These are phyloP conservation scores for Leccinum longicurvipes DNA, from an alignment of 768 basidiomycete genomes.

Conservation along the genomic window DNA sequence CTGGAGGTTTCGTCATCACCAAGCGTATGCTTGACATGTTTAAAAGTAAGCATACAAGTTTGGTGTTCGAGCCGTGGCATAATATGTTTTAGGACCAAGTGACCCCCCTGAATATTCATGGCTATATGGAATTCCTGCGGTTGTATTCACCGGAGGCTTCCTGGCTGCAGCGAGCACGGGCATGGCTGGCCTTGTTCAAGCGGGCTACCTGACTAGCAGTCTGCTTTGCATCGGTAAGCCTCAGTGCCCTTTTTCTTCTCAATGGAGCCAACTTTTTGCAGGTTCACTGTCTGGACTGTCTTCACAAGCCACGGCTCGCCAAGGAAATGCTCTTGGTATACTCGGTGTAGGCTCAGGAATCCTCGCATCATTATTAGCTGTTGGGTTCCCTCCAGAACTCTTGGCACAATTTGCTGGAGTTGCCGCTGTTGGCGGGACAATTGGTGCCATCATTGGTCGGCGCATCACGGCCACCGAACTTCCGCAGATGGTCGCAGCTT, in stretches of 20 bases:
- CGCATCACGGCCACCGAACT: conserved; percentile 86
- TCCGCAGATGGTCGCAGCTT: conserved; percentile 77
- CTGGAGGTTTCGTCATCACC: conserved; percentile 85
- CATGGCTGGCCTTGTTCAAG: conserved; percentile 82
- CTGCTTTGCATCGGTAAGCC: conserved; percentile 75
- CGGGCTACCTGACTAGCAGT: conserved; percentile 82
- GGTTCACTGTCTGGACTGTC: conserved; percentile 77
- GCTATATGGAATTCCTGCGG: conserved; percentile 76
- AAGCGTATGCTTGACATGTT: conserved; percentile 95
- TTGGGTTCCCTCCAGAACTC: conserved; percentile 74
- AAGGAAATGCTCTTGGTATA: conserved; percentile 87
- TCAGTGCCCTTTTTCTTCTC: not conserved
- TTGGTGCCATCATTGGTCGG: conserved; percentile 73
- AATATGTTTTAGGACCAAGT: conserved; percentile 52
- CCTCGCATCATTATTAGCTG: conserved; percentile 74
- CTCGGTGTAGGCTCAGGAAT: conserved; percentile 82
- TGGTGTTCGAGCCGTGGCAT: not conserved
- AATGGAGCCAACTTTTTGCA: conserved; percentile 23
- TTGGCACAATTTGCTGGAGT: conserved; percentile 77
- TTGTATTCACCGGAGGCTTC: conserved; percentile 81
- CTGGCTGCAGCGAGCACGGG: conserved; percentile 80
- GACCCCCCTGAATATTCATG: conserved; percentile 89
- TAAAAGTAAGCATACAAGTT: conserved; percentile 51
- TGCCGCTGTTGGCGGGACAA: conserved; percentile 65
- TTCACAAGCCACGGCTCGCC: conserved; percentile 78